phyloP scores from a whole-genome alignment of 306 rosid species.

The Inga oerstediana region DNA sequence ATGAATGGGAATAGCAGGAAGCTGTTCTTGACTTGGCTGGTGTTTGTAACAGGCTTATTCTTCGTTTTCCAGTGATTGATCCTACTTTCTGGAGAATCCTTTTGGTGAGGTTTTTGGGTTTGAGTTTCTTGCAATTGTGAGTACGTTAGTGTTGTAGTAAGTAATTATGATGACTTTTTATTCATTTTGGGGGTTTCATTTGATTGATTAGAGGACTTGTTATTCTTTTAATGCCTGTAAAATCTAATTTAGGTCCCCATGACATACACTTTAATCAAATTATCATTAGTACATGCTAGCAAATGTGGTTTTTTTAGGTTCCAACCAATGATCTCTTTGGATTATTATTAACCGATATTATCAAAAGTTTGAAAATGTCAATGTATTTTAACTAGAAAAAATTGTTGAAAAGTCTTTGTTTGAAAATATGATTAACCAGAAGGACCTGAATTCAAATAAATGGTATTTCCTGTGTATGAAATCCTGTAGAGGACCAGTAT shows the following conservation, averaged over 20 bases:
- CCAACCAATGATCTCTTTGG: neutral
- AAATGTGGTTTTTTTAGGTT: slow-evolving; percentile 21
- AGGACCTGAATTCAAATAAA: no score
- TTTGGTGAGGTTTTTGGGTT: slow-evolving; percentile 50
- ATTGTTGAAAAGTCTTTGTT: no score
- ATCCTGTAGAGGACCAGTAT: no score
- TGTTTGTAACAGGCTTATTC: slow-evolving; percentile 38
- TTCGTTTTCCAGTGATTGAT: slow-evolving; percentile 41
- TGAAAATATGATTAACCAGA: no score
- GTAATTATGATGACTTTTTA: slow-evolving; percentile 47
- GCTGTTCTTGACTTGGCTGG: slow-evolving; percentile 50
- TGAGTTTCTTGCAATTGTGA: slow-evolving; percentile 52
- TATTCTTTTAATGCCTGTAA: slow-evolving; percentile 63
- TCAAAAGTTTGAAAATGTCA: neutral
- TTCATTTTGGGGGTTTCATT: slow-evolving; percentile 41
- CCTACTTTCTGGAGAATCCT: slow-evolving; percentile 11
- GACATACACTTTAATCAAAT: slow-evolving; percentile 49
- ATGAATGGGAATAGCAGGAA: slow-evolving; percentile 39
- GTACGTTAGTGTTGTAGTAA: slow-evolving; percentile 52
- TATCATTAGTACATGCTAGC: slow-evolving; percentile 32
- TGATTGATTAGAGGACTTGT: slow-evolving; percentile 51
- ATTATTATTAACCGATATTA: neutral
- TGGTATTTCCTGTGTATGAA: no score
- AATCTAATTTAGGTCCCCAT: slow-evolving; percentile 42
- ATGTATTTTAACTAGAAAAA: neutral